Evolutionary conservation across 2,329 filamentous ascomycete genomes (phyloP).

Genomic region (Elsinoe ampelina): DNA sequence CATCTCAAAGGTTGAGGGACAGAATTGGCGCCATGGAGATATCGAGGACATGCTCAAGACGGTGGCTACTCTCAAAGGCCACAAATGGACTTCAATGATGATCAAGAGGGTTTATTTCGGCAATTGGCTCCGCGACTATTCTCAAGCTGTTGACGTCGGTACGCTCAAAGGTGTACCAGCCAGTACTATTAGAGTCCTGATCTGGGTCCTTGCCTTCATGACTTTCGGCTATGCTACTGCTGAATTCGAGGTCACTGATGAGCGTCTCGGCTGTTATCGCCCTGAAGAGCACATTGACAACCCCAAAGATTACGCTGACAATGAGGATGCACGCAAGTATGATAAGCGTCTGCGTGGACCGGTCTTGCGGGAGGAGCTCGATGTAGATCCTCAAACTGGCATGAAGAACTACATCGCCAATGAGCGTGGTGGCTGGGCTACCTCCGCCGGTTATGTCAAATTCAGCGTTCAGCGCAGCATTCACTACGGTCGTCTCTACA

Average conservation of each 20-base stretch:
- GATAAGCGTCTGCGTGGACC: slow-evolving; percentile 66
- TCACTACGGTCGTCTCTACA: slow-evolving; percentile 69
- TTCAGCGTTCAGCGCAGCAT: slow-evolving; percentile 65
- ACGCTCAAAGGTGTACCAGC: slow-evolving; percentile 85
- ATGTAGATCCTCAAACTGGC: slow-evolving; percentile 56
- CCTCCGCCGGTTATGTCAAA: slow-evolving; percentile 68
- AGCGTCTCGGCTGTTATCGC: slow-evolving; percentile 70
- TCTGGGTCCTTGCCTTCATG: slow-evolving; percentile 85
- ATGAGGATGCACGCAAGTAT: slow-evolving; percentile 73
- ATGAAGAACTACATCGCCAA: slow-evolving; percentile 89
- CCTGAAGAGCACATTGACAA: slow-evolving; percentile 78
- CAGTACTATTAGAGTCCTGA: slow-evolving; percentile 79
- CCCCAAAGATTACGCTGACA: slow-evolving; percentile 78
- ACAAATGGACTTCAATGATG: slow-evolving; percentile 47
- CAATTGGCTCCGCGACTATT: slow-evolving; percentile 91
- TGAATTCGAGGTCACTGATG: slow-evolving; percentile 76
- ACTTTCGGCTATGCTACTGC: slow-evolving; percentile 74
- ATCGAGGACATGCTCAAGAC: slow-evolving; percentile 84
- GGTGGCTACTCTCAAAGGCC: slow-evolving; percentile 54
- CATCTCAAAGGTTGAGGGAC: slow-evolving; percentile 68
- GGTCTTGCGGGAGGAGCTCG: slow-evolving; percentile 65
- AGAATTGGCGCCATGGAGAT: slow-evolving; percentile 63
- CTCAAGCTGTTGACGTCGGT: slow-evolving; percentile 85
- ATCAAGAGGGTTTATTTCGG: slow-evolving; percentile 74
- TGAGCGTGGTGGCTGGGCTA: slow-evolving; percentile 68